Base-by-base conservation (phyloP, 139 green algal genomes). In the Diplosphaera chodatii region DNA sequence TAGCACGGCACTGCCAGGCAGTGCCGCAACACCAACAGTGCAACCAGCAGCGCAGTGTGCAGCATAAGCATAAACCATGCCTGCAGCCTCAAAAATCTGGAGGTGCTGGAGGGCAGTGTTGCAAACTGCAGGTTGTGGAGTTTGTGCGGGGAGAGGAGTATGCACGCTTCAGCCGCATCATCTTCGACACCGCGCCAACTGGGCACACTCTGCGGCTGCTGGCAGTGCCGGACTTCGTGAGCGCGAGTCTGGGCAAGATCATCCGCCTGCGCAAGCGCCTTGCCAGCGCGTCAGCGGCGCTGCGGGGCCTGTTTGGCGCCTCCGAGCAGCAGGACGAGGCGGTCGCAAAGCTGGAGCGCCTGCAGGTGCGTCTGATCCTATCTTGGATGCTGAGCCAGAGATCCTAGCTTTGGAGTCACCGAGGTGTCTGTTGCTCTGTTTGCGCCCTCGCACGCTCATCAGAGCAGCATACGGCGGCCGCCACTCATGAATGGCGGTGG, bases 131-230 rank as follows among this genome's bases (percentile, higher is more conserved):
- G 80, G 88, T 98, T 32, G 89, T 97, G 48, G 86, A 99, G 75
- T 98, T 99, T 82, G 91, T 94, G 30, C 77, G 94, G 67, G 75
- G 80, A 20, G 87, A 91, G 55, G 90, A 99, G 78, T 98, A 97
- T 71, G 86, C 88, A 0, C 85, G 90, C 32, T 99, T 98, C 84
- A 90, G 84, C 0, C 86, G 93, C 74, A 98, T 99, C 79, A 76
- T 99, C 40, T 98, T 99, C 77, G 95, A 99, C 84, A 99, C 95
- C 0, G 94, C 95, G 5, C 95, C 95, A 32, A 99, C 94, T 1
- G 91, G 92, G 5, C 92, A 97, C 88, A 97, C 92, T 40, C 82
- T 97, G 68, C 76, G 92, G 64, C 83, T 97, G 80, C 90, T 97
- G 65, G 83, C 83, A 3, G 86, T 96, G 66, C 92, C 92, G 8